Evolutionary conservation across 768 basidiomycete genomes (phyloP), one percentile per base, ranked within the genome.

Genomic region (Suillus brevipes): DNA sequence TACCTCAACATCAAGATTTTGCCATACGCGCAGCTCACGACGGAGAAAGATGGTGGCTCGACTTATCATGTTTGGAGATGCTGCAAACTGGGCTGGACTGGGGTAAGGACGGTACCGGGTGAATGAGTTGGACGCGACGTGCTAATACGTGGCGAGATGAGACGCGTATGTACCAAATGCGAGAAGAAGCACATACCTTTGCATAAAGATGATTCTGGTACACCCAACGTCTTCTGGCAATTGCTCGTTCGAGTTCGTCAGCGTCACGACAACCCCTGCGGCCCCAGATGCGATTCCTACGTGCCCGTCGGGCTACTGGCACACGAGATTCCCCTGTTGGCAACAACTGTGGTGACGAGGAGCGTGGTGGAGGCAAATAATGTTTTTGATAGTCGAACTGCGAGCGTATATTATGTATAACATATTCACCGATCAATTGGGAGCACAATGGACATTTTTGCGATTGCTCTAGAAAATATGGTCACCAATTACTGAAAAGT

Each of bases 81-180:
- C 84, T 13, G 92, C 66, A 69, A 98, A 94, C 71, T 94, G 93
- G 4, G 89, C 78, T 0, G 95, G 94, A 0, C 88, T 89, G n/a
- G 95, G 95, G 68, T 87, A 93, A 23, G 95, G 95, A n/a, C 88
- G 87, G 75, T 92, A 97, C 60, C 90, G 87, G 5, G 95, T 96
- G 70, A 85, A 88, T 1, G 85, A 73, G 71, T 97, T 98, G 37
- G 93, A 94, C 4, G 93, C 95, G 60, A 97, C 87, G 73, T 98
- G 95, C 95, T 97, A 71, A 9, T 43, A 43, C n/a, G 40, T 20
- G 36, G 63, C 73, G 28, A 65, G 36, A 52, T 28, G 31, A 64
- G 57, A 36, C 34, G 53, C 5, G 43, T 62, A 1, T 64, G 56
- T 52, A 50, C 34, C 8, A 7, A n/a, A 37, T 20, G 31, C 14